Evolutionary conservation across 169 alveolate species (phyloP).

Genomic region (Fabrea salina): DNA sequence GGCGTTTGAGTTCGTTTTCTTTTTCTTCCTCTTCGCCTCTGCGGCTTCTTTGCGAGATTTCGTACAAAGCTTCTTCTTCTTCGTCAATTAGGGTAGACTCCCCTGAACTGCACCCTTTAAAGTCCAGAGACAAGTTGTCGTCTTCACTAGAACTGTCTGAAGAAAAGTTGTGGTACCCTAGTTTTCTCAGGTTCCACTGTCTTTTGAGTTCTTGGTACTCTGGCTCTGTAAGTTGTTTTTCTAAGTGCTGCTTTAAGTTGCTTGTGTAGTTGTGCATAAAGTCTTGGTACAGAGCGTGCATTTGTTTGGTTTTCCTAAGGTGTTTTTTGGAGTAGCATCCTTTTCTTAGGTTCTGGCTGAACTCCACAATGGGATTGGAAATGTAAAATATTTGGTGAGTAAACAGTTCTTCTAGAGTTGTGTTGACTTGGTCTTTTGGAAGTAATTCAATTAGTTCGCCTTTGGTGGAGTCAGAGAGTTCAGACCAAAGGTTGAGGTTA

Average conservation of each 20-base stretch:
- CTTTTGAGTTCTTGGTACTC: background rate
- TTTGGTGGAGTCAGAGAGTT: background rate
- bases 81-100: slow-evolving; percentile 15
- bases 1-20: slow-evolving; percentile 19
- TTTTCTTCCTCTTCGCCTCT: slow-evolving; percentile 27
- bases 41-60: background rate
- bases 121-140: background rate
- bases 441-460: background rate
- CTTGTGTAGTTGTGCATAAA: background rate
- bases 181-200: background rate
- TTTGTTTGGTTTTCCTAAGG: background rate
- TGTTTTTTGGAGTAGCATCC: background rate
- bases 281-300: background rate
- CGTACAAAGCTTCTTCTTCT: slow-evolving; percentile 29
- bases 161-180: background rate
- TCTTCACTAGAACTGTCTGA: slow-evolving; percentile 31
- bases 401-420: slow-evolving; percentile 18
- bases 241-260: background rate
- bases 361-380: slow-evolving; percentile 3
- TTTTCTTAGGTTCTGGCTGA: background rate
- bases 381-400: slow-evolving; percentile 27
- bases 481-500: slow-evolving; percentile 13
- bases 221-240: background rate
- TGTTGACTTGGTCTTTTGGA: background rate
- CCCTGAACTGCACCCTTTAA: background rate